These are phyloP conservation scores for Paxillus ammoniavirescens DNA, from an alignment of 768 basidiomycete genomes.

Conservation along the genomic window DNA sequence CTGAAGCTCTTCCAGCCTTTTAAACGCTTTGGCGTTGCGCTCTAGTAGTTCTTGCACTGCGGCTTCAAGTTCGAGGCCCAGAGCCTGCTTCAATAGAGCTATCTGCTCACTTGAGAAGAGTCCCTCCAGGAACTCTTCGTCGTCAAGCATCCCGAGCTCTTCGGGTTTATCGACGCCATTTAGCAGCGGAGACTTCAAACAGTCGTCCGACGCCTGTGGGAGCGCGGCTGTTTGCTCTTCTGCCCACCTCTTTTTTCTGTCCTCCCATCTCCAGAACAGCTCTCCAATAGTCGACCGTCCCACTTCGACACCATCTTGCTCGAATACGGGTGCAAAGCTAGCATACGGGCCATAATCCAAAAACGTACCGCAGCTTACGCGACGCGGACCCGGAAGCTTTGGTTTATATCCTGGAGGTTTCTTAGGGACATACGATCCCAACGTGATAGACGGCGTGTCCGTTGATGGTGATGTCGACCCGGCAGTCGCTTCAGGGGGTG, in stretches of 20 bases:
- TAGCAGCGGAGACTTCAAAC: neutral
- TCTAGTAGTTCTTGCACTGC: conserved; percentile 69
- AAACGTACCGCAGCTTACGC: conserved; percentile 63
- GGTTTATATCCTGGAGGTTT: conserved; percentile 40
- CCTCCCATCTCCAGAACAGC: conserved; percentile 50
- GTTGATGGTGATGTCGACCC: conserved; percentile 4
- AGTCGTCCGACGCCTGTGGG: conserved; percentile 1
- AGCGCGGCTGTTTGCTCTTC: conserved; percentile 15
- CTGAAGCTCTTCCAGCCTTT: conserved; percentile 66
- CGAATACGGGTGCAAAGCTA: conserved; percentile 77
- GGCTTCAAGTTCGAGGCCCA: conserved; percentile 65
- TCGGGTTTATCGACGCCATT: conserved; percentile 13
- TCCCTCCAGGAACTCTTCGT: conserved; percentile 46
- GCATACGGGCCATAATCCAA: conserved; percentile 76
- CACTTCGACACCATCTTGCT: conserved; percentile 72
- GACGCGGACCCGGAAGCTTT: conserved; percentile 48
- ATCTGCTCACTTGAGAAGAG: conserved; percentile 58
- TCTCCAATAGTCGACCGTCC: conserved; percentile 62
- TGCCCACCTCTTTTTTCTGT: conserved; percentile 35
- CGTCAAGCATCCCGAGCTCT: conserved; percentile 21
- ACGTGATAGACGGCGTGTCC: conserved; percentile 36
- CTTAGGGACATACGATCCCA: conserved; percentile 56
- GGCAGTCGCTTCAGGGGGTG: conserved; percentile 31
- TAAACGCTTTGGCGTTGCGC: conserved; percentile 61
- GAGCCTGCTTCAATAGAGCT: conserved; percentile 53